Conservation (phyloP, 495 filamentous ascomycete species). For the Talaromyces proteolyticus region DNA sequence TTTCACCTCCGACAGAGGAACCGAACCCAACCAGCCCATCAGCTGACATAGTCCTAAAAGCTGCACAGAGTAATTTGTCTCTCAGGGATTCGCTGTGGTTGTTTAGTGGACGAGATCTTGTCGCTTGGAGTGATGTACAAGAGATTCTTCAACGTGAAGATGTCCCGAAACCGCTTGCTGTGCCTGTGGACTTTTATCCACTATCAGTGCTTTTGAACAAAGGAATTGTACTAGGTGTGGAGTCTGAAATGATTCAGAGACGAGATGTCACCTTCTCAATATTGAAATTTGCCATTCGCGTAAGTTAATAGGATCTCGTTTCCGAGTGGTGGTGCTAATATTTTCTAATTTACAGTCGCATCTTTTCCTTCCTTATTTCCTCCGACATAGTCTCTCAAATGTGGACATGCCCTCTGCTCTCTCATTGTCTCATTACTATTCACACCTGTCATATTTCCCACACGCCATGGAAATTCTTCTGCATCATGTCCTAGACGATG, state of each 20-base stretch:
- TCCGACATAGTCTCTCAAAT: constrained; percentile 67
- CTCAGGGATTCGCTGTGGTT: constrained; percentile 89
- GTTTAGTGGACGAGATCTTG: constrained; percentile 77
- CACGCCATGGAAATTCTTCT: constrained; percentile 91
- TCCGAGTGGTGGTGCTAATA: too few species aligned
- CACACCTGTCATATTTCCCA: constrained; percentile 80
- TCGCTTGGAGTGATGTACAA: constrained; percentile 87
- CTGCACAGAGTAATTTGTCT: constrained; percentile 37
- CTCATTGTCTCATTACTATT: constrained; percentile 73
- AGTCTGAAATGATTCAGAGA: constrained; percentile 86
- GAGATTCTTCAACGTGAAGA: constrained; percentile 62
- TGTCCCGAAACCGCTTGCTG: constrained; percentile 35
- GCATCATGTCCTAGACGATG: constrained; percentile 90
- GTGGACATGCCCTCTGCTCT: constrained; percentile 70
- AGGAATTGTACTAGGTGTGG: constrained; percentile 83
- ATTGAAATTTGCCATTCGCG: constrained; percentile 76
- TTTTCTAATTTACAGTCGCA: constrained; percentile 55
- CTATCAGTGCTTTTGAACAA: constrained; percentile 79
- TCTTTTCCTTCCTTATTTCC: constrained; percentile 82
- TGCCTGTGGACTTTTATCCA: constrained; percentile 85
- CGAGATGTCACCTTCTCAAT: constrained; percentile 84
- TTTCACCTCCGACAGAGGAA: constrained; percentile 32
- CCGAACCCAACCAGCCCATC: constrained; percentile 47
- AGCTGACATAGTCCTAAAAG: constrained; percentile 38
- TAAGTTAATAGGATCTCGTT: too few species aligned